A percentile compares a stretch with the other conserved stretches of the same genome.
phyloP scores from a whole-genome alignment of 345 rosid species.

The Dipteronia dyeriana region DNA sequence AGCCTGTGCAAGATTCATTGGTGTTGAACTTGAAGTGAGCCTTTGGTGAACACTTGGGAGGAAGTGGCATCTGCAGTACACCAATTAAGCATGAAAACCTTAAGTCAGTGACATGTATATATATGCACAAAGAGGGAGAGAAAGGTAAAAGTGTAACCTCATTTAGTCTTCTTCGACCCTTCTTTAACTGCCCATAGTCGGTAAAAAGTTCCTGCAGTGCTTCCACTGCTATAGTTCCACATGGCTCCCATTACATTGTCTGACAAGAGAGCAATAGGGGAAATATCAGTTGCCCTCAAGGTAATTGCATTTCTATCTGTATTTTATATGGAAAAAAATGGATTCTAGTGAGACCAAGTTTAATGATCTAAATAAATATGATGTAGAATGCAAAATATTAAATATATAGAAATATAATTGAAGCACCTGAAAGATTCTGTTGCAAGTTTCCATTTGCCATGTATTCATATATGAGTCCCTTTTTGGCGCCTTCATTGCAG shows the following conservation, averaged over 20 bases:
- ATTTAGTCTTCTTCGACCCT: constrained; percentile 77
- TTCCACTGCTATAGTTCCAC: constrained; percentile 63
- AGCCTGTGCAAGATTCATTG: constrained; percentile 90
- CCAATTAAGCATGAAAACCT: constrained; percentile 11
- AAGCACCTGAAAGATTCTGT: constrained; percentile 44
- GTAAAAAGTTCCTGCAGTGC: constrained; percentile 89
- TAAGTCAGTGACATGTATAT: not conserved
- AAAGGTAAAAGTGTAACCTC: constrained; percentile 54
- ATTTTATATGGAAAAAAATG: not conserved
- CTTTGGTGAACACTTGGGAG: constrained; percentile 86
- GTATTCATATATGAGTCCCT: constrained; percentile 56
- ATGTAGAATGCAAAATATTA: not conserved
- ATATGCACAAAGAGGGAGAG: not conserved
- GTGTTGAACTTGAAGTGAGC: constrained; percentile 82
- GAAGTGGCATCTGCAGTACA: constrained; percentile 85
- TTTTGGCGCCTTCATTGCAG: constrained; percentile 25
- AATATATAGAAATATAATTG: no score
- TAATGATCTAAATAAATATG: not conserved
- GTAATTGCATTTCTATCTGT: not conserved
- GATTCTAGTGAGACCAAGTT: not conserved
- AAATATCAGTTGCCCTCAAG: constrained; percentile 92
- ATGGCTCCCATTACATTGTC: constrained; percentile 76
- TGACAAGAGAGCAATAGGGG: constrained; percentile 93
- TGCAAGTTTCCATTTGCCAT: constrained; percentile 52
- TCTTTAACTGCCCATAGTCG: constrained; percentile 76